Evolutionary conservation across 345 rosid genomes (phyloP).

Genomic region (Pistacia integerrima): DNA sequence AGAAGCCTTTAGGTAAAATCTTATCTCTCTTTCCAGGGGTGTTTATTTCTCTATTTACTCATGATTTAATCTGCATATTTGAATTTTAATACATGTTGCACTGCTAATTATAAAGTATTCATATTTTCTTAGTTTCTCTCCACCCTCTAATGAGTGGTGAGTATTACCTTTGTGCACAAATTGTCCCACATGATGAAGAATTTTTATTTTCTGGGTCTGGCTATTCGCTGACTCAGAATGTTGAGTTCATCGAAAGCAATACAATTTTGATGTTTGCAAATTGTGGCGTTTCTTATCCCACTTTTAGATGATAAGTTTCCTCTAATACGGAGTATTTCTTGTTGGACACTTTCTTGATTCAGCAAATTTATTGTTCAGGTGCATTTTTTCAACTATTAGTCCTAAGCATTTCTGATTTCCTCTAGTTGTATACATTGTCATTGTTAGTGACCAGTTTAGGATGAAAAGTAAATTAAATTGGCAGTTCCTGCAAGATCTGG

Average conservation of each 20-base stretch:
- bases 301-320: constrained; percentile 92
- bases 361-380: constrained; percentile 98
- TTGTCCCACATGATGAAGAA: neutral
- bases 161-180: neutral
- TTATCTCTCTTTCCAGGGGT: neutral
- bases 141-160: neutral
- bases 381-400: constrained; percentile 11
- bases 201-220: neutral
- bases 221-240: neutral
- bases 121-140: neutral
- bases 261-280: constrained; percentile 47
- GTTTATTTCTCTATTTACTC: neutral
- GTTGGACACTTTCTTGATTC: constrained; percentile 98
- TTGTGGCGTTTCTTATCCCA: constrained; percentile 87
- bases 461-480: neutral
- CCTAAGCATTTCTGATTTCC: neutral
- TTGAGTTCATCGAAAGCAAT: neutral
- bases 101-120: neutral
- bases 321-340: constrained; percentile 87
- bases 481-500: too few relatives aligned
- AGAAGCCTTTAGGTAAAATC: neutral
- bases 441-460: neutral
- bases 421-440: neutral
- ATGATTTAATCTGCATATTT: neutral
- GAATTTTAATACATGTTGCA: neutral